phyloP scores from a whole-genome alignment of 139 green algal genomes.

The Penium margaritaceum region DNA sequence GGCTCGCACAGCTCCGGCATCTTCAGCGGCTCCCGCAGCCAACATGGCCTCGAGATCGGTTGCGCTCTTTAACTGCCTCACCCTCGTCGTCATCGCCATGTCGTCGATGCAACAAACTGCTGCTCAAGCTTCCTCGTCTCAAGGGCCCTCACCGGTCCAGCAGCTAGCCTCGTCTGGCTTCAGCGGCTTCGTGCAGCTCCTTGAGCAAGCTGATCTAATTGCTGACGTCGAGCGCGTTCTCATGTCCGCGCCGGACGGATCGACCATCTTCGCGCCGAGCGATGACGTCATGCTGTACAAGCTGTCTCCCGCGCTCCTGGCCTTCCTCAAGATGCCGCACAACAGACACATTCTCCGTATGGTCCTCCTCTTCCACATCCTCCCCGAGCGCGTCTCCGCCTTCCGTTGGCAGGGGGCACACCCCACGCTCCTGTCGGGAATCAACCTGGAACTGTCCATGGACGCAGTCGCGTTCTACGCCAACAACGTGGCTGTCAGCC shows the following conservation, averaged over 20 bases:
- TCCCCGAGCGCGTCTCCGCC: background rate
- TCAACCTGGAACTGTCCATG: background rate
- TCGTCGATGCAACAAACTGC: no score
- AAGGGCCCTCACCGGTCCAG: no score
- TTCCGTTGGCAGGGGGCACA: background rate
- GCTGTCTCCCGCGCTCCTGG: background rate
- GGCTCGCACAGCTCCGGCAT: no score
- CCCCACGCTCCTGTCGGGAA: background rate
- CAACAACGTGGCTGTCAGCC: background rate
- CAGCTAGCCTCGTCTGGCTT: background rate
- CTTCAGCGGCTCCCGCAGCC: no score
- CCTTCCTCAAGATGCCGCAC: background rate
- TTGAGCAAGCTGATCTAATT: background rate
- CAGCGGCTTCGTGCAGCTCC: background rate
- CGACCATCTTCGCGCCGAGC: background rate
- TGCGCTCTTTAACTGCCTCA: no score
- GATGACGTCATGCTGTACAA: background rate
- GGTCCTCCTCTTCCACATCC: background rate
- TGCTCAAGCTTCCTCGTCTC: no score
- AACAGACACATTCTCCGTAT: background rate
- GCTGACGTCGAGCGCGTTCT: background rate
- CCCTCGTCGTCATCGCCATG: no score
- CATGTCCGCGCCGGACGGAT: background rate
- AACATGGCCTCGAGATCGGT: no score
- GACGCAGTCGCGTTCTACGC: conserved; percentile 6